Evolutionary conservation across 2,329 filamentous ascomycete genomes (phyloP).

Genomic region (Leptosphaerulina australis): DNA sequence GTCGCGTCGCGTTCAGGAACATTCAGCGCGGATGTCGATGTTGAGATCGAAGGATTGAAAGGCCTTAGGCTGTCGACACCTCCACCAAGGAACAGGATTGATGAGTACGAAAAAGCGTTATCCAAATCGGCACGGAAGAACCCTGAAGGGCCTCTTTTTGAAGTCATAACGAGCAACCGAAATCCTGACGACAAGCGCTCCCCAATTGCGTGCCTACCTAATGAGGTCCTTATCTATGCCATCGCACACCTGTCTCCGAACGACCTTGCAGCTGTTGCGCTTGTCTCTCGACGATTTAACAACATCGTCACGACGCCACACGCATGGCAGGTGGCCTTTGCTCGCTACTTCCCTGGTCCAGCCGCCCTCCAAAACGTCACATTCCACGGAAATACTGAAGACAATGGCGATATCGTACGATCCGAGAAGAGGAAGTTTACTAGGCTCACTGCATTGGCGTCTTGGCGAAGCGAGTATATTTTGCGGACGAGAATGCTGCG

Average conservation of each 20-base stretch:
- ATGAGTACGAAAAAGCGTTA: conserved; percentile 61
- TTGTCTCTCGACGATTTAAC: conserved; percentile 89
- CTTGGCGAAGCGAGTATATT: conserved; percentile 96
- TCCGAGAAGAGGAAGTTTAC: conserved; percentile 81
- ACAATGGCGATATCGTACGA: conserved; percentile 56
- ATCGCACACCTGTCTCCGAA: conserved; percentile 87
- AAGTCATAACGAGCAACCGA: conserved; percentile 57
- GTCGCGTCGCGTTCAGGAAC: conserved; percentile 33
- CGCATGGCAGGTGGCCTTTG: conserved; percentile 91
- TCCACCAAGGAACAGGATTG: conserved; percentile 58
- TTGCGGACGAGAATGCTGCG: conserved; percentile 82
- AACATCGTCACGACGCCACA: conserved; percentile 86
- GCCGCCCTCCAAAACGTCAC: conserved; percentile 57
- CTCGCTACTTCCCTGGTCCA: conserved; percentile 84
- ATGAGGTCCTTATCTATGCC: conserved; percentile 91
- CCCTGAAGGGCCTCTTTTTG: conserved; percentile 56
- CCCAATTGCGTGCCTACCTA: conserved; percentile 70
- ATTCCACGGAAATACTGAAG: conserved; percentile 53
- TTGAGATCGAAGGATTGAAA: conserved; percentile 38
- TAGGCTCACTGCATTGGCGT: conserved; percentile 80
- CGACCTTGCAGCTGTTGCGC: conserved; percentile 78
- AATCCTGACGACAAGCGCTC: conserved; percentile 53
- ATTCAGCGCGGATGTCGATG: conserved; percentile 11
- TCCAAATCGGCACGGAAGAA: conserved; percentile 48
- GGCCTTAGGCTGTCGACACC: conserved; percentile 29